Percentiles rank a stretch among this genome's conserved stretches.
phyloP scores from a whole-genome alignment of 192 early-diverging fungal genomes.

The Gryganskiella cystojenkinii region DNA sequence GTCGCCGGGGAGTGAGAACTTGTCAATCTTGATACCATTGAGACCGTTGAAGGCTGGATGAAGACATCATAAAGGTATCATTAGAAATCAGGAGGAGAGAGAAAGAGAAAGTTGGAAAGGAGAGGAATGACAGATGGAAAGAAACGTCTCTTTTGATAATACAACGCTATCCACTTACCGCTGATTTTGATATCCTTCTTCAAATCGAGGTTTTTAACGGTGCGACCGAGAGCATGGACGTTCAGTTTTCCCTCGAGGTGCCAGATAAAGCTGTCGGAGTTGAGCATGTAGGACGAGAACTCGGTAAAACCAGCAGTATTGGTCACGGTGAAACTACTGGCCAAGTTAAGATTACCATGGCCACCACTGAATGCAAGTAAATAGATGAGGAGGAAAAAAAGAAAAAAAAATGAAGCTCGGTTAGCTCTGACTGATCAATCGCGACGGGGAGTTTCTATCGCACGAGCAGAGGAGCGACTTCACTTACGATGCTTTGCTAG shows the following conservation, averaged over 20 bases:
- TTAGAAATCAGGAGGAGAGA: no score
- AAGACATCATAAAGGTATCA: no score
- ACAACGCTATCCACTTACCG: slow-evolving; percentile 49
- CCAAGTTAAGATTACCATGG: neutral
- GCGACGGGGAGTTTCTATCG: neutral
- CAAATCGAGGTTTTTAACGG: slow-evolving; percentile 48
- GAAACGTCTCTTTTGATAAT: no score
- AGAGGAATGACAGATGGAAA: no score
- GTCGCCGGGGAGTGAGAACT: slow-evolving; percentile 57
- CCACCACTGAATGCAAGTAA: neutral
- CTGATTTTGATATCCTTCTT: slow-evolving; percentile 53
- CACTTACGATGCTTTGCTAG: neutral
- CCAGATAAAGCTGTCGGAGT: slow-evolving; percentile 46
- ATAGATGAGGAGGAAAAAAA: neutral
- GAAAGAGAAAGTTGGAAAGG: no score
- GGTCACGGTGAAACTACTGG: slow-evolving; percentile 33
- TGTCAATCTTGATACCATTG: slow-evolving; percentile 47
- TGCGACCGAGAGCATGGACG: slow-evolving; percentile 45
- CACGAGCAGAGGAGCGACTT: neutral
- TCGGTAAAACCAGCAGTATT: slow-evolving; percentile 44
- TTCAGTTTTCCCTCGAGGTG: slow-evolving; percentile 39
- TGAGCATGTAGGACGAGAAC: slow-evolving; percentile 57
- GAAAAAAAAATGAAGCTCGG: neutral
- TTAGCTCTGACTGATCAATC: no score
- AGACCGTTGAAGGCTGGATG: slow-evolving; percentile 62